Conservation (phyloP, 129 eudicot genomes). For the Flaveria sonorensis region DNA sequence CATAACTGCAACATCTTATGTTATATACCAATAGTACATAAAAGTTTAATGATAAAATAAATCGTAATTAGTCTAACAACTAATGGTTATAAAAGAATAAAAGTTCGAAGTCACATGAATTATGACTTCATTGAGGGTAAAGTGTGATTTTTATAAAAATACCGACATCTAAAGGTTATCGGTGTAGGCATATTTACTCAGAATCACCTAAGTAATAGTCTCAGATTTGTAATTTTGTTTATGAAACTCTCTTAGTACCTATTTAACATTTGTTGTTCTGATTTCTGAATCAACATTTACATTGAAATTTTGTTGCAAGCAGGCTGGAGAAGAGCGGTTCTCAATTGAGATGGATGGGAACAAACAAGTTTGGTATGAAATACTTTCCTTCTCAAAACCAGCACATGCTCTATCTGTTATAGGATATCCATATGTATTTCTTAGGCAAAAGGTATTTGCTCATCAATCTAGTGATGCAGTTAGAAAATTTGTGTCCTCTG, state of each 20-base stretch:
- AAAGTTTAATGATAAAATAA: too few species aligned
- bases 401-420: constrained; percentile 62
- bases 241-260: not conserved
- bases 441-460: constrained; percentile 74
- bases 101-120: too few species aligned
- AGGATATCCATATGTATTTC: constrained; percentile 78
- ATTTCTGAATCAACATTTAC: constrained; percentile 3
- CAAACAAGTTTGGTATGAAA: constrained; percentile 86
- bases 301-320: constrained; percentile 37
- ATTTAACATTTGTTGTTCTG: not conserved
- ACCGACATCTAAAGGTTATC: not conserved
- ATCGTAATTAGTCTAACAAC: too few species aligned
- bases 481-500: constrained; percentile 53
- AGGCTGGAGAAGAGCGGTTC: constrained; percentile 97
- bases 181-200: not conserved
- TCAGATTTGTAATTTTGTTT: constrained; percentile 11
- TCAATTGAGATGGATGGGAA: constrained; percentile 76
- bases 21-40: too few species aligned
- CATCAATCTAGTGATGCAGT: constrained; percentile 62
- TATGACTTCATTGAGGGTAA: not conserved
- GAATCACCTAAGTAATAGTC: not conserved
- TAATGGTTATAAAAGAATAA: too few species aligned
- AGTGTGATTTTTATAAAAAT: not conserved
- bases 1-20: too few species aligned
- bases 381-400: constrained; percentile 91